Evolutionary conservation across 768 basidiomycete species (phyloP), one percentile per base, ranked within the genome.

Genomic region (Pisolithus albus): DNA sequence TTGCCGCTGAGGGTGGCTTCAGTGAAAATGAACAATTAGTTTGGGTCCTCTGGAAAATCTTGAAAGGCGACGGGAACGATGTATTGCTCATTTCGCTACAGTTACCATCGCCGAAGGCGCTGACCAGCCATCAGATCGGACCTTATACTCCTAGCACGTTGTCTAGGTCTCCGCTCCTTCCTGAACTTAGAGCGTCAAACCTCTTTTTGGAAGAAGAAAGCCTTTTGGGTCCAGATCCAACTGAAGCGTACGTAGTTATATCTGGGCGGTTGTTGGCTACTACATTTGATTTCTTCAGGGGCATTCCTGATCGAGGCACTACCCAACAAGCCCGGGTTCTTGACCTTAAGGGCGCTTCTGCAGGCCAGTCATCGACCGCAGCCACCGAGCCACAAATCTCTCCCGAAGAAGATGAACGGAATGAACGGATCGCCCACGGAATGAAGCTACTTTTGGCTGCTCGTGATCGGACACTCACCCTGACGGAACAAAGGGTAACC

Each of bases 31-130:
- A 89, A 61, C 88, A 88, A 60, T 71, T 90, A 46, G 84, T 89
- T 37, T 90, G 88, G 86, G 88, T 90, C 41, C 72, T 90, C 53
- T 90, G 87, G 87, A 90, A 90, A 70, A 86, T 90, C 51, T 70
- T 90, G 50, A 86, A 81, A 64, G 88, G 88, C 48, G 86, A 89
- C 63, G 88, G 88, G 18, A 82, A 81, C 53, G 87, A 90, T 73
- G 88, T 88, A 56, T 32, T 51, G 36, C 8, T 24, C 0, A 13
- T 43, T 19, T n/a, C 21, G 50, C 43, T 47, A 11, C 45, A n/a
- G 11, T 13, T 50, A 46, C 44, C 16, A 56, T 26, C 37, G 1
- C 10, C 24, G 28, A 21, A 21, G 2, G 16, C 5, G 30, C 54
- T 61, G 24, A 64, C 50, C 24, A 28, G 28, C 6, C 28, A n/a